Evolutionary conservation across 2,329 filamentous ascomycete species (phyloP), one percentile per base, ranked within the genome.

Genomic region (Sclerotinia spermophila): DNA sequence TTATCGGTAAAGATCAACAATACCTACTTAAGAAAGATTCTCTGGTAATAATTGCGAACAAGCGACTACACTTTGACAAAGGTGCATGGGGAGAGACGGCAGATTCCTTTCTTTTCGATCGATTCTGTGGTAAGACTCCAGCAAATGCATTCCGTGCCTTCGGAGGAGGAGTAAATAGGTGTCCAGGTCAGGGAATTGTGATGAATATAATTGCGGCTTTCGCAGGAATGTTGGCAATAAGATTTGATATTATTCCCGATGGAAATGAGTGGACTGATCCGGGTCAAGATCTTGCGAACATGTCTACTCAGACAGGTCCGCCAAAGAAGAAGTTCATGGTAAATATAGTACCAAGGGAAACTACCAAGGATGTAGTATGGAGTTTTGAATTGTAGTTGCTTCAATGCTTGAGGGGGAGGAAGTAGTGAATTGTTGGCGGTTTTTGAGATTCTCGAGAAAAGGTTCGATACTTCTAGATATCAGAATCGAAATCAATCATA

Each of bases 21-120:
- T 69, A 65, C 42, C 59, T 65, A 5, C 59, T 69, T 11, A 65
- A 45, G 61, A 69, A 69, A 24, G 48, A 40, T 56, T 69, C 68
- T 8, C 15, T 69, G 24, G 59, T 69, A 2, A 55, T 69, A 10
- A 65, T 69, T 10, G 59, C 48, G 1, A 69, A 69, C 21, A 65
- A 17, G 44, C 30, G 15, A 24, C 42, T 65, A 24, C 58, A 69
- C 53, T 65, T 69, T 44, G 59, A 65, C 68, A 69, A 69, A 24
- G 30, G 42, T 30, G 33, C 30, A 38, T 69, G 68, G 59, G 68
- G 68, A 27, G 59, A 56, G 10, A 35, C 45, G 6, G 59, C 48
- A 13, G 38, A 69, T 42, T 33, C 21, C 24, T 69, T 69, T 33
- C 45, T 27, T 7, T 21, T 35, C 5, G 59, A 69, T 38, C 45